phyloP scores from a whole-genome alignment of 2,329 filamentous ascomycete genomes.

The Talaromyces atroroseus region DNA sequence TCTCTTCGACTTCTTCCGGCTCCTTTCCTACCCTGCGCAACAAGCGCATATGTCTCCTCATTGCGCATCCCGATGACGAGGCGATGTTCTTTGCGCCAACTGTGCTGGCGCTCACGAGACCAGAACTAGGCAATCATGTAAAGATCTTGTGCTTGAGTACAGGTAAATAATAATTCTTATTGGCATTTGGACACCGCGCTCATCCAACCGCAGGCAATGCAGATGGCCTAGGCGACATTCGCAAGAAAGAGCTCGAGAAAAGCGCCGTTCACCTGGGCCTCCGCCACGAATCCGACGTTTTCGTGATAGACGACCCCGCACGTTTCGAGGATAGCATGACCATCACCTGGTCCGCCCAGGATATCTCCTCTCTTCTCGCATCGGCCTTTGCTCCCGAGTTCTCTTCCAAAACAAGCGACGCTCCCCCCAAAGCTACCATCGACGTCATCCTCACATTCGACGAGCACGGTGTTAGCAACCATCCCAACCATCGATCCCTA shows the following conservation, averaged over 20 bases:
- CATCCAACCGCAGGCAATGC: conserved; percentile 62
- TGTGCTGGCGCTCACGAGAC: conserved; percentile 73
- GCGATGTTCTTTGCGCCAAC: conserved; percentile 98
- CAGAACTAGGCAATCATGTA: conserved; percentile 78
- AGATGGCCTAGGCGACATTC: conserved; percentile 75
- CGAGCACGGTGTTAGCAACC: conserved; percentile 69
- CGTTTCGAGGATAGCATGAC: conserved; percentile 86
- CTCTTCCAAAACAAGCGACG: conserved; percentile 31
- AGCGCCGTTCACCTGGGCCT: conserved; percentile 74
- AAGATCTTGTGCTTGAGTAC: conserved; percentile 91
- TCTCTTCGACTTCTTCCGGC: conserved; percentile 37
- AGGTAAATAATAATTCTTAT: conserved; percentile 45
- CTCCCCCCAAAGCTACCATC: conserved; percentile 53
- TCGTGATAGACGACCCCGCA: conserved; percentile 73
- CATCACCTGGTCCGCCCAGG: conserved; percentile 64
- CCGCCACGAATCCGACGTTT: conserved; percentile 68
- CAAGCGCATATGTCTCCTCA: conserved; percentile 86
- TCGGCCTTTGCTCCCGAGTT: conserved; percentile 68
- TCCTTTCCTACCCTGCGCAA: conserved; percentile 60
- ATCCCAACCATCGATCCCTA: conserved; percentile 90
- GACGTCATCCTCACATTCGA: conserved; percentile 91
- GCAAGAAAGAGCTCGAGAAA: conserved; percentile 76
- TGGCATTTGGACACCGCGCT: neutral
- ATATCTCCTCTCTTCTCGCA: conserved; percentile 65
- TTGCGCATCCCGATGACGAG: conserved; percentile 96